These are phyloP conservation scores for Hypoxylon rickii DNA, from an alignment of 495 filamentous ascomycete species.

Conservation along the genomic window DNA sequence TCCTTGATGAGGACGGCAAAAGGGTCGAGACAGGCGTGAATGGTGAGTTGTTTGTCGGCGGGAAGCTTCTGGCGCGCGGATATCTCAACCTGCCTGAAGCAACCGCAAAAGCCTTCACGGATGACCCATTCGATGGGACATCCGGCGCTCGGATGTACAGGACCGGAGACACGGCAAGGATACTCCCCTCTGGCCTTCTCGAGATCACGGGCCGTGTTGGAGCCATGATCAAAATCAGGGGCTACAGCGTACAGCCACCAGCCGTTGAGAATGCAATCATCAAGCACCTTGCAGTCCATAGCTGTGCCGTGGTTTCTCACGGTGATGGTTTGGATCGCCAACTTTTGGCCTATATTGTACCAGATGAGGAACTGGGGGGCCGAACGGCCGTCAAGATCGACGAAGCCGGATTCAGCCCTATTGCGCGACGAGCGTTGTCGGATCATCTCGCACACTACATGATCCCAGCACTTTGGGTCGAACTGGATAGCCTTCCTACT, in stretches of 20 bases:
- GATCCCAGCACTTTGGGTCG: constrained; percentile 70
- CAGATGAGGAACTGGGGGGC: constrained; percentile 57
- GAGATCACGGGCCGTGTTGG: constrained; percentile 76
- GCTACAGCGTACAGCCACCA: constrained; percentile 68
- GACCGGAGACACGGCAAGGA: constrained; percentile 71
- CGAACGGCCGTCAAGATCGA: constrained; percentile 61
- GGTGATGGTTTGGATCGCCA: constrained; percentile 69
- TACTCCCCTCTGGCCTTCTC: constrained; percentile 64
- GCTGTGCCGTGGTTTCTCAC: constrained; percentile 62
- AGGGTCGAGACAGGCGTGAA: constrained; percentile 45
- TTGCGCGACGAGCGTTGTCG: constrained; percentile 58
- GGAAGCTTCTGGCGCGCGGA: constrained; percentile 66
- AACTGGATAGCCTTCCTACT: constrained; percentile 63
- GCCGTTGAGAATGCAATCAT: constrained; percentile 67
- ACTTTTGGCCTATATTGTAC: constrained; percentile 69
- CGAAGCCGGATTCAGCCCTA: constrained; percentile 62
- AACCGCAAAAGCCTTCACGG: constrained; percentile 66
- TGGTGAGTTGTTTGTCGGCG: constrained; percentile 74
- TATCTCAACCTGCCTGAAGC: constrained; percentile 76
- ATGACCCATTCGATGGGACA: constrained; percentile 48
- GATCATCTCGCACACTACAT: constrained; percentile 70
- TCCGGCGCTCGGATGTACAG: constrained; percentile 63
- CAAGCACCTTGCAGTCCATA: constrained; percentile 61
- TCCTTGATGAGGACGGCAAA: constrained; percentile 61
- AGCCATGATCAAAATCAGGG: constrained; percentile 69